phyloP scores from a whole-genome alignment of 2,329 filamentous ascomycete genomes.

The Macrophomina tecta region DNA sequence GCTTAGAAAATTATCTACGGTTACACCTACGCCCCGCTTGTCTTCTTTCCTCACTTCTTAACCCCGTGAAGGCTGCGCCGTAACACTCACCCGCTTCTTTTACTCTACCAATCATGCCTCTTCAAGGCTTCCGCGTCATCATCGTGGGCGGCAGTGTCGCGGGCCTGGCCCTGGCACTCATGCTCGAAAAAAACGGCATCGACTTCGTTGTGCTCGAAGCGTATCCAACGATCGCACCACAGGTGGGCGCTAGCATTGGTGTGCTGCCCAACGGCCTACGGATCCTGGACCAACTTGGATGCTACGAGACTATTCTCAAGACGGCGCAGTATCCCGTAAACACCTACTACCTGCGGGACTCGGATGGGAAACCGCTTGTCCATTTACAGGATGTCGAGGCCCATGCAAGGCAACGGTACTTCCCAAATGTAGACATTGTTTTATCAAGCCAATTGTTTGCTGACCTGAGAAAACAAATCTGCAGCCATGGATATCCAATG shows the following conservation, averaged over 20 bases:
- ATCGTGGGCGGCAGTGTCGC: conserved; percentile 25
- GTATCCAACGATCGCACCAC: conserved; percentile 31
- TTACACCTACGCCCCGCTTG: no score
- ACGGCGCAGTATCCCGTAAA: conserved; percentile 1
- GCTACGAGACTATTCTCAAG: neutral
- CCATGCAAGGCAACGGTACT: no score
- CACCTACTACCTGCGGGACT: neutral
- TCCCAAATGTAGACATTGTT: no score
- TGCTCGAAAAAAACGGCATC: conserved; percentile 15
- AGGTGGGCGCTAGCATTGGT: conserved; percentile 33
- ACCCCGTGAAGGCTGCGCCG: no score
- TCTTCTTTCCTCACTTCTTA: no score
- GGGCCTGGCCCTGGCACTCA: conserved; percentile 12
- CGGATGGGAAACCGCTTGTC: neutral
- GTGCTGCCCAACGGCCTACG: conserved; percentile 33
- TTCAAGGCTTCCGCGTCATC: conserved; percentile 6
- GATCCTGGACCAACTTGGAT: conserved; percentile 38
- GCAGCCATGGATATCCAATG: conserved; percentile 7
- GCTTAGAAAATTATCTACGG: no score
- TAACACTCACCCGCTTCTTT: no score
- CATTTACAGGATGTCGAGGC: no score
- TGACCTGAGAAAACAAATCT: no score
- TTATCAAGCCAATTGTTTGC: no score
- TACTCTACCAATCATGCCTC: no score
- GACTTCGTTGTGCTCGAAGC: conserved; percentile 32